Percentiles rank a stretch among this genome's conserved stretches.
Evolutionary conservation across 2,329 filamentous ascomycete species (phyloP).

Genomic region (Tetracladium maxilliforme): DNA sequence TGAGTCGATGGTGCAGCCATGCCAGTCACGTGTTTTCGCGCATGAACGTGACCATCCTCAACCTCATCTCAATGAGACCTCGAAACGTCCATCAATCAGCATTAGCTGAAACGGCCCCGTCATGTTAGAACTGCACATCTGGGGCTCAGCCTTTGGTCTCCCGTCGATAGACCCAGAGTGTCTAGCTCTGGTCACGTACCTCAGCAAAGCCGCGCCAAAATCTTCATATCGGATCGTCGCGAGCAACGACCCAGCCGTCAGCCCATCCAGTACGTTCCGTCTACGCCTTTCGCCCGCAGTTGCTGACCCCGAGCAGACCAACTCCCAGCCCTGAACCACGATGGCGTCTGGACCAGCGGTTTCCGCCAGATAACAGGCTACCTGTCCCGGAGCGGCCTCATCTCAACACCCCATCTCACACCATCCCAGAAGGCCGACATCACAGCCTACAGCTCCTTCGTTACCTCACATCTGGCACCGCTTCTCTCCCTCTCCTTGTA

Average conservation of each 20-base stretch:
- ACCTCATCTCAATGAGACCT: too few species aligned
- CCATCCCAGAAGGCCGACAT: too few species aligned
- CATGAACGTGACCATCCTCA: too few species aligned
- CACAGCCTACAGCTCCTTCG: slow-evolving; percentile 47
- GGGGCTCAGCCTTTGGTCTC: slow-evolving; percentile 78
- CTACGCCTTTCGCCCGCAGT: slow-evolving; percentile 1
- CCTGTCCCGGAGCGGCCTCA: slow-evolving; percentile 15
- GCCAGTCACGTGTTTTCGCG: too few species aligned
- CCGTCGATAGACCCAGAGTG: slow-evolving; percentile 89
- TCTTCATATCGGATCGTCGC: slow-evolving; percentile 56
- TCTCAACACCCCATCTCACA: slow-evolving; percentile 12
- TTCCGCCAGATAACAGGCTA: slow-evolving; percentile 38
- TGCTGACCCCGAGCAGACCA: slow-evolving; percentile 23
- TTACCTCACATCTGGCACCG: slow-evolving; percentile 59
- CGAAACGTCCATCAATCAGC: too few species aligned
- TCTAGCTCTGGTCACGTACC: slow-evolving; percentile 66
- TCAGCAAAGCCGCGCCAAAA: slow-evolving; percentile 45
- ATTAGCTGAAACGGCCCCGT: slow-evolving; percentile 12
- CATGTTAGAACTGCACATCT: slow-evolving; percentile 67
- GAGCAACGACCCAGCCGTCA: slow-evolving; percentile 57
- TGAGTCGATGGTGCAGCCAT: too few species aligned
- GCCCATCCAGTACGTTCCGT: slow-evolving; percentile 50
- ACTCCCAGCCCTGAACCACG: slow-evolving; percentile 41
- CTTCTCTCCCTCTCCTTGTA: slow-evolving; percentile 81
- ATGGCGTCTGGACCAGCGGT: slow-evolving; percentile 32